Evolutionary conservation across 2,329 filamentous ascomycete species (phyloP), one percentile per base, ranked within the genome.

Genomic region (Colletotrichum salicis): DNA sequence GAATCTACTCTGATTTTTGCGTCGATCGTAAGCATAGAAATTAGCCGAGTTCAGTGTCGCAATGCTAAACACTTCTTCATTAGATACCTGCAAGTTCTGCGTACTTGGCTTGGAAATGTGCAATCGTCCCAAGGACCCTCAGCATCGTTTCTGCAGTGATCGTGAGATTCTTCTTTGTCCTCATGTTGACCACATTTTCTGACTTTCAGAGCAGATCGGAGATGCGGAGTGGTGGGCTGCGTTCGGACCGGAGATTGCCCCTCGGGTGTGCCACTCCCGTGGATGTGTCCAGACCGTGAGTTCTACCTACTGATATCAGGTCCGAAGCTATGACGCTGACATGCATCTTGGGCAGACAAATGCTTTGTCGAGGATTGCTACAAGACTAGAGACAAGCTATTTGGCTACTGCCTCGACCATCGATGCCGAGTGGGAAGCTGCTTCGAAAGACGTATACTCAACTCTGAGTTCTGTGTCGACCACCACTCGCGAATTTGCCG

Each of bases 231-330:
- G n/a, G 27, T 29, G 29, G 51, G 35, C 35, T 72, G 70, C 55
- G 60, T 19, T 33, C 56, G 57, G 29, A 31, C 45, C 29, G 70
- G 70, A 22, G 70, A 72, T 24, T 70, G 65, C 41, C 70, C 65
- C 45, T 31, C 51, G 24, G 55, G 55, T 10, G 31, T 64, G n/a
- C 29, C 70, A 29, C 56, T 72, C 12, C 70, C 70, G 27, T 72
- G 70, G 70, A 64, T 64, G 13, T 72, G 70, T 64, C 54, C 66
- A 29, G 67, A 67, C 60, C 70, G 70, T 72, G 29, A 70, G 70
- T 64, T 57, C 37, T 37, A 22, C 29, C 35, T 19, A 41, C 45
- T 37, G 3, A 41, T 4, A 33, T 3, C n/a, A 4, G 15, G 35
- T 15, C 55, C 35, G 35, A 22, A n/a, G 59, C 22, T 24, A 64